Percentiles rank a stretch among this genome's conserved stretches.
Conservation (phyloP, 805 yeast species). For the Candida germanica region DNA sequence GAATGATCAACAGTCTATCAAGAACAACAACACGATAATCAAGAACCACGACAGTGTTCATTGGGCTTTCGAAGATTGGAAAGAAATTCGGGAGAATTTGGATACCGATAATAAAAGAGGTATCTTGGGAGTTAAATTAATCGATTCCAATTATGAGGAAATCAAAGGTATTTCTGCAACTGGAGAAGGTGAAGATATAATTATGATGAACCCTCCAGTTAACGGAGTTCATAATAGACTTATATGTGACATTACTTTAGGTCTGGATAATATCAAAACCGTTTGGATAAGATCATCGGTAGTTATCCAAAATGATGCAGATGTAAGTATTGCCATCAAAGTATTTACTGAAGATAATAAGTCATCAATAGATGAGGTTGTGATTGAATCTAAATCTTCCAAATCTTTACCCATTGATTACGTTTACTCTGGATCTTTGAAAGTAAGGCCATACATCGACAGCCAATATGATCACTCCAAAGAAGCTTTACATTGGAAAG, state of each 20-base stretch:
- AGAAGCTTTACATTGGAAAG: constrained; percentile 63
- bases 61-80: constrained; percentile 97
- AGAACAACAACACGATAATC: constrained; percentile 25
- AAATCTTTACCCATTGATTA: constrained; percentile 72
- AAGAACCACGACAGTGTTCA: constrained; percentile 51
- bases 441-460: constrained; percentile 58
- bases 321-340: constrained; percentile 47
- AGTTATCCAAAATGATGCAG: constrained; percentile 55
- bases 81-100: constrained; percentile 74
- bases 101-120: constrained; percentile 62
- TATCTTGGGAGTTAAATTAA: constrained; percentile 58
- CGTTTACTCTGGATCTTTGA: constrained; percentile 57
- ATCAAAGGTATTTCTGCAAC: constrained; percentile 61
- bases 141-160: constrained; percentile 53
- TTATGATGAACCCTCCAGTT: constrained; percentile 60
- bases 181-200: constrained; percentile 79
- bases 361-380: constrained; percentile 10
- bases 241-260: constrained; percentile 64
- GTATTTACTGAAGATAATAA: constrained; percentile 36
- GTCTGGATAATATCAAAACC: constrained; percentile 74
- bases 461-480: constrained; percentile 64
- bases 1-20: constrained; percentile 46
- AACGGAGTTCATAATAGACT: constrained; percentile 69
- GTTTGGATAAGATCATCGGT: constrained; percentile 78
- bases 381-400: constrained; percentile 52